phyloP scores from a whole-genome alignment of 331 rosid species.

The Acacia pycnantha region DNA sequence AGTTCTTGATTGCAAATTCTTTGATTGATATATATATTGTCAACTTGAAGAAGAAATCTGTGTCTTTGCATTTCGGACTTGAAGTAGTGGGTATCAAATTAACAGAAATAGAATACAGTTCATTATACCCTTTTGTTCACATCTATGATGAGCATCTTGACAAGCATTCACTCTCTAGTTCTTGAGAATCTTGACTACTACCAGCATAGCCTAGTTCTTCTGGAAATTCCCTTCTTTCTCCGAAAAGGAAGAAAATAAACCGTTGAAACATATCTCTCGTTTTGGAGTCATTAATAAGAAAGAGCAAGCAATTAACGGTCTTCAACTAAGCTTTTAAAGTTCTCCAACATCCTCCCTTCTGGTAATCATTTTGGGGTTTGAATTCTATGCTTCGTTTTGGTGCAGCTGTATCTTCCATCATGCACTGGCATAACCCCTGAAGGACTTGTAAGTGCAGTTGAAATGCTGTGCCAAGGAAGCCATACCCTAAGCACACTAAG shows the following conservation, averaged over 20 bases:
- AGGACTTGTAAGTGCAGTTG: conserved; percentile 61
- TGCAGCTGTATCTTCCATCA: conserved; percentile 73
- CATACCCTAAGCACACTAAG: conserved; percentile 49
- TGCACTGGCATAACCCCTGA: conserved; percentile 76
- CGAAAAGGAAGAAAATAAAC: neutral
- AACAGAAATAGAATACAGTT: neutral
- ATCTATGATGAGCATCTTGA: neutral
- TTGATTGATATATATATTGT: too few relatives aligned
- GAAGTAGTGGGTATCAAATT: neutral
- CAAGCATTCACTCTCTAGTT: neutral
- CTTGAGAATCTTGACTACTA: too few relatives aligned
- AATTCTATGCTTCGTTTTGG: conserved; percentile 24
- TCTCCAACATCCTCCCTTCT: neutral
- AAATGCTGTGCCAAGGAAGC: conserved; percentile 51
- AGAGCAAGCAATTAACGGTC: neutral
- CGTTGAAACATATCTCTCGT: neutral
- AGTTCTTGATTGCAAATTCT: neutral
- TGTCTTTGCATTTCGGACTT: neutral
- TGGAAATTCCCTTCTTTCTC: neutral
- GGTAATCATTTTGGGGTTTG: neutral
- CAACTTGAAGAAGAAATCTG: too few relatives aligned
- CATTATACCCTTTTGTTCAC: neutral
- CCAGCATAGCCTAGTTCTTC: too few relatives aligned
- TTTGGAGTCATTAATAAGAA: neutral
- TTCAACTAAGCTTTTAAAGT: neutral